Percentiles rank a stretch among this genome's conserved stretches.
These are phyloP conservation scores for Leishmania mexicana DNA, from an alignment of 208 protist species.

Conservation along the genomic window DNA sequence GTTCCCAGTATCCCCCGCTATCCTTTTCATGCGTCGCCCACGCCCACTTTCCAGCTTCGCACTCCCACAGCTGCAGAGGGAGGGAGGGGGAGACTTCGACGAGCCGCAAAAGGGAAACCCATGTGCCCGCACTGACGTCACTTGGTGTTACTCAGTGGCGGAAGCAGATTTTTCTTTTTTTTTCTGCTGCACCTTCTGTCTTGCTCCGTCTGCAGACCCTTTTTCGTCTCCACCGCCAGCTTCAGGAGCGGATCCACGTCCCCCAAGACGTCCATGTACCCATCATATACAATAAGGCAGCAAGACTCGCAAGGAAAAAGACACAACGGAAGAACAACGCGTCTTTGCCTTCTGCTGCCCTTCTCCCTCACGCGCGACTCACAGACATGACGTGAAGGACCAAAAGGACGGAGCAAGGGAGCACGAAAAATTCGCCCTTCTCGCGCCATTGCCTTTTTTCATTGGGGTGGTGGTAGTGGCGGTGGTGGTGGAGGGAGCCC, in stretches of 20 bases:
- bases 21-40: not conserved
- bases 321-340: not conserved
- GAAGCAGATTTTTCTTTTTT: not conserved
- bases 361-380: not conserved
- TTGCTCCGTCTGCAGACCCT: not conserved
- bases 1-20: not conserved
- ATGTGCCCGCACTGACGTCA: not conserved
- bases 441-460: not conserved
- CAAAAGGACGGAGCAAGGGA: not conserved
- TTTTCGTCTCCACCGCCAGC: not conserved
- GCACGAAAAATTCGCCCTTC: not conserved
- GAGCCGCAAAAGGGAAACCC: not conserved
- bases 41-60: not conserved
- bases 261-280: not conserved
- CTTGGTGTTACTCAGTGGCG: not conserved
- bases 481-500: no score
- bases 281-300: not conserved
- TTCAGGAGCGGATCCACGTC: not conserved
- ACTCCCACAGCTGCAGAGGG: not conserved
- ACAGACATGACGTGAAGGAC: not conserved
- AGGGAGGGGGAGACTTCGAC: not conserved
- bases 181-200: not conserved
- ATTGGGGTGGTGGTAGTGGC: no score
- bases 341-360: not conserved
- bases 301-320: not conserved